Percentiles rank a stretch among this genome's conserved stretches.
These are phyloP conservation scores for Sporothrix luriei DNA, from an alignment of 2,329 filamentous ascomycete species.

Conservation along the genomic window DNA sequence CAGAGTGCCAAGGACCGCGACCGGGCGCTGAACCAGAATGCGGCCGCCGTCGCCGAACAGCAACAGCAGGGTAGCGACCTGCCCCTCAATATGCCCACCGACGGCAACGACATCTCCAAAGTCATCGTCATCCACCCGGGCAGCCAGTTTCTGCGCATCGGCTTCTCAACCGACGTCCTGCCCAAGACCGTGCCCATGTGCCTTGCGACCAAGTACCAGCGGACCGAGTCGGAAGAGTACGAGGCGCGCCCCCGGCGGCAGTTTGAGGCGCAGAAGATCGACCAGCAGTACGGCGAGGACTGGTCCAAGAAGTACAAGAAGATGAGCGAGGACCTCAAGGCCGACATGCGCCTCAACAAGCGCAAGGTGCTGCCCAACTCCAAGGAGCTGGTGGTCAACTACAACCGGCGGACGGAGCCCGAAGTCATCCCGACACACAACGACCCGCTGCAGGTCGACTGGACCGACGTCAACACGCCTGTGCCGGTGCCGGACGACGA, in stretches of 20 bases:
- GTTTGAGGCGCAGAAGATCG: conserved; percentile 62
- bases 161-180: conserved; percentile 91
- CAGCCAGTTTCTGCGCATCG: conserved; percentile 92
- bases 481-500: conserved; percentile 17
- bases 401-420: conserved; percentile 79
- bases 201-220: conserved; percentile 75
- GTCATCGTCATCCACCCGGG: conserved; percentile 94
- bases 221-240: conserved; percentile 81
- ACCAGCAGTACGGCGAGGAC: conserved; percentile 88
- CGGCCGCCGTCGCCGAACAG: conserved; percentile 53
- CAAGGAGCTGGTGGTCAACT: conserved; percentile 92
- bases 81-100: conserved; percentile 54
- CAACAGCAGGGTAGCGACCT: conserved; percentile 60
- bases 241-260: conserved; percentile 75
- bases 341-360: conserved; percentile 91
- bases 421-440: conserved; percentile 94
- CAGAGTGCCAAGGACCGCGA: conserved; percentile 87
- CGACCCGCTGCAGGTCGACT: conserved; percentile 89
- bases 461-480: conserved; percentile 74
- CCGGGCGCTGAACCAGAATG: conserved; percentile 72
- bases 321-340: conserved; percentile 83
- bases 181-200: conserved; percentile 95
- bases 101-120: conserved; percentile 76
- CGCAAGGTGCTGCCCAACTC: conserved; percentile 95
- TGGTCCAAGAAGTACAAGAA: conserved; percentile 73